These are phyloP conservation scores for Corymbia maculata DNA, from an alignment of 345 rosid genomes.

Conservation along the genomic window DNA sequence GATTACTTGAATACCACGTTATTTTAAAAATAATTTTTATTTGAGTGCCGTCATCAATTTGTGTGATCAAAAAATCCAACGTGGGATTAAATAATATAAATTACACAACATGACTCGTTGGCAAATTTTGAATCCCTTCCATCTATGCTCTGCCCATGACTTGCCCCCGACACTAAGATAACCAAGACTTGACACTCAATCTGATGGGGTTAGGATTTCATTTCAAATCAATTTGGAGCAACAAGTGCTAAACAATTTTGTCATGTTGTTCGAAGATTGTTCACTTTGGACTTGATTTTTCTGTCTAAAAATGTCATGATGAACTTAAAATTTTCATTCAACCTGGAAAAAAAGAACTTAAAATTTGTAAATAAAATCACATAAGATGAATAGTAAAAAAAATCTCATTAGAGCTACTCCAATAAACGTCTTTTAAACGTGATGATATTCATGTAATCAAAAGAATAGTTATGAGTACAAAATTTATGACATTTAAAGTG, in stretches of 20 bases:
- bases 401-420: not conserved
- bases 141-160: not conserved
- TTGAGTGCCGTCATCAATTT: not conserved
- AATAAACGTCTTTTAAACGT: not conserved
- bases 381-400: not conserved
- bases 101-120: not conserved
- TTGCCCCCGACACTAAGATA: not conserved
- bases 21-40: not conserved
- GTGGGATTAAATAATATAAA: not conserved
- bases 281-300: not conserved
- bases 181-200: not conserved
- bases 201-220: not conserved
- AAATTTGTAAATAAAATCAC: not conserved
- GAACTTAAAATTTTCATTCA: not conserved
- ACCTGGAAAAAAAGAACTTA: not conserved
- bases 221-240: not conserved
- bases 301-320: not conserved
- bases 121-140: too few relatives aligned
- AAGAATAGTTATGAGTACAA: not conserved
- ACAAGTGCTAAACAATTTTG: not conserved
- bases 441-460: not conserved
- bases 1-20: fast-evolving
- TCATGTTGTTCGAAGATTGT: not conserved
- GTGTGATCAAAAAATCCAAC: fast-evolving
- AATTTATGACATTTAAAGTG: not conserved